These are phyloP conservation scores for Colletotrichum horii DNA, from an alignment of 2,329 filamentous ascomycete species.

Conservation along the genomic window DNA sequence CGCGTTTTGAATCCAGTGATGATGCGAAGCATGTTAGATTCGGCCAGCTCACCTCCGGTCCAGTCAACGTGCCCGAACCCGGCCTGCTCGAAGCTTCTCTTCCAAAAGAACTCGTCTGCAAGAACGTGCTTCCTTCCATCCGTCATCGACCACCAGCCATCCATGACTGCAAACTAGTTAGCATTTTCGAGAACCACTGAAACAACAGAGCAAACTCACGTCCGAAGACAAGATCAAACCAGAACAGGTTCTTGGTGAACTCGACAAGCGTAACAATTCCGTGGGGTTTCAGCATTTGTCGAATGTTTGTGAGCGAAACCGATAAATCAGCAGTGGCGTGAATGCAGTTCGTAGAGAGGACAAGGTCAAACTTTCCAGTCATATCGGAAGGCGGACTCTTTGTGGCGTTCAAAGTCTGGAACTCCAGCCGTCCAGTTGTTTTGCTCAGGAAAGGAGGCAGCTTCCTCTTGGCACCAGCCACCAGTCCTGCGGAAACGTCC, in stretches of 20 bases:
- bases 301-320: conserved; percentile 10
- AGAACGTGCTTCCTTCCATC: neutral
- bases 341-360: conserved; percentile 40
- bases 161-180: neutral
- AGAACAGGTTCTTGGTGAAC: conserved; percentile 28
- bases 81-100: neutral
- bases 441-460: conserved; percentile 23
- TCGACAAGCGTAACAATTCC: conserved; percentile 35
- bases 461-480: conserved; percentile 29
- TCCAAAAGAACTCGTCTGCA: neutral
- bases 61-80: neutral
- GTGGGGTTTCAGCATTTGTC: conserved; percentile 27
- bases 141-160: neutral
- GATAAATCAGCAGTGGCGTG: conserved; percentile 26
- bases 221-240: conserved; percentile 36
- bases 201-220: neutral
- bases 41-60: neutral
- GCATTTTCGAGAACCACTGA: neutral
- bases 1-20: neutral
- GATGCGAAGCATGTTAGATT: neutral
- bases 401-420: conserved; percentile 32
- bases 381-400: conserved; percentile 22
- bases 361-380: conserved; percentile 28
- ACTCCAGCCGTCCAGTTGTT: conserved; percentile 28
- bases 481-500: conserved; percentile 40